Evolutionary conservation across 805 yeast genomes (phyloP).

Genomic region (Cyberlindnera sargentensis): DNA sequence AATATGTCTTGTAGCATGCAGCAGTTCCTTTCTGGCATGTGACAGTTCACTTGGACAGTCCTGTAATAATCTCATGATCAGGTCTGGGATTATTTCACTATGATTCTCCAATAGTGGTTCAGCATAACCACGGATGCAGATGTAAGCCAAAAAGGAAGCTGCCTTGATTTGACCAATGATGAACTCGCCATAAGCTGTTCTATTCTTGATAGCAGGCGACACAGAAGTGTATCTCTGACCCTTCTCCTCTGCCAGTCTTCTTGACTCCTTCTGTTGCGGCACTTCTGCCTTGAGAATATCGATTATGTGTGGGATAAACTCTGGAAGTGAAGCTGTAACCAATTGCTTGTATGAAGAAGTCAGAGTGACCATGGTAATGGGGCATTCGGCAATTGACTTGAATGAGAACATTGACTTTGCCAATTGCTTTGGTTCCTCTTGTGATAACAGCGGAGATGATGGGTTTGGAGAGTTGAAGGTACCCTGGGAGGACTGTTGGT

Average conservation of each 20-base stretch:
- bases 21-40: slow-evolving; percentile 82
- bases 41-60: slow-evolving; percentile 95
- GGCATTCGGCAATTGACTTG: slow-evolving; percentile 92
- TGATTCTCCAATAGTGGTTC: slow-evolving; percentile 50
- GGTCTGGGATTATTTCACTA: slow-evolving; percentile 70
- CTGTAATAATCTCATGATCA: slow-evolving; percentile 76
- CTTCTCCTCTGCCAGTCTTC: slow-evolving; percentile 45
- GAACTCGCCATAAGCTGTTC: slow-evolving; percentile 80
- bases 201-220: slow-evolving; percentile 66
- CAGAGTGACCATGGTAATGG: slow-evolving; percentile 90
- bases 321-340: slow-evolving; percentile 63
- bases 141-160: slow-evolving; percentile 89
- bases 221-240: slow-evolving; percentile 63
- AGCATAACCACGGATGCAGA: slow-evolving; percentile 78
- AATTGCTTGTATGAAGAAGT: slow-evolving; percentile 80
- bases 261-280: slow-evolving; percentile 67
- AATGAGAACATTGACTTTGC: slow-evolving; percentile 72
- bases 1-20: slow-evolving; percentile 95
- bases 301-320: slow-evolving; percentile 76
- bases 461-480: slow-evolving; percentile 30
- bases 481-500: slow-evolving; percentile 6
- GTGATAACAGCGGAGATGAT: slow-evolving; percentile 32
- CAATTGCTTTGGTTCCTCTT: slow-evolving; percentile 42
- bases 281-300: slow-evolving; percentile 72
- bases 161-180: slow-evolving; percentile 93